These are phyloP conservation scores for Fusarium chaquense DNA, from an alignment of 2,329 filamentous ascomycete species.

Conservation along the genomic window DNA sequence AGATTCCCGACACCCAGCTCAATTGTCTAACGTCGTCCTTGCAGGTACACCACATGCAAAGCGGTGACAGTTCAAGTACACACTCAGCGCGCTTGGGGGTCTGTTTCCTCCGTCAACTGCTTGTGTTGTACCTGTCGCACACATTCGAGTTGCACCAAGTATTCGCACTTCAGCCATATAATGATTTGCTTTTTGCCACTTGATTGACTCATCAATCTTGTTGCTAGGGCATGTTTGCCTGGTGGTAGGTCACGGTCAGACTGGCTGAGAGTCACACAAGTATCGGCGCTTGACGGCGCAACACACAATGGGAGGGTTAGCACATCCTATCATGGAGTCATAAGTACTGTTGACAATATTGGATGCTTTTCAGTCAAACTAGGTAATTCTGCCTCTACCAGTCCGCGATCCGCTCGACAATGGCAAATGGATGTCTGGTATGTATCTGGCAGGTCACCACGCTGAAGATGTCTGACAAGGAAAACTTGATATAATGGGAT, in stretches of 20 bases:
- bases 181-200: background rate
- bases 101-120: background rate
- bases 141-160: background rate
- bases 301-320: background rate
- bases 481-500: background rate
- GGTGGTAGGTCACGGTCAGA: background rate
- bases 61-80: background rate
- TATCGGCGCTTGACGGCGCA: background rate
- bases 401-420: background rate
- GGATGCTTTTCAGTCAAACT: background rate
- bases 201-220: background rate
- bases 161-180: background rate
- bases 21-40: too few relatives aligned
- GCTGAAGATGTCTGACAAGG: background rate
- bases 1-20: background rate
- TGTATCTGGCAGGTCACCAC: background rate
- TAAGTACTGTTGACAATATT: background rate
- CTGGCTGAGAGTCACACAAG: background rate
- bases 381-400: background rate
- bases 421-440: background rate
- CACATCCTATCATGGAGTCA: background rate
- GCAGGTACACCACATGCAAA: background rate
- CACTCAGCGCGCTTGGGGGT: background rate
- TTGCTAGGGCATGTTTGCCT: background rate
- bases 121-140: background rate